phyloP scores from a whole-genome alignment of 768 basidiomycete species.

The Terana coerulea region DNA sequence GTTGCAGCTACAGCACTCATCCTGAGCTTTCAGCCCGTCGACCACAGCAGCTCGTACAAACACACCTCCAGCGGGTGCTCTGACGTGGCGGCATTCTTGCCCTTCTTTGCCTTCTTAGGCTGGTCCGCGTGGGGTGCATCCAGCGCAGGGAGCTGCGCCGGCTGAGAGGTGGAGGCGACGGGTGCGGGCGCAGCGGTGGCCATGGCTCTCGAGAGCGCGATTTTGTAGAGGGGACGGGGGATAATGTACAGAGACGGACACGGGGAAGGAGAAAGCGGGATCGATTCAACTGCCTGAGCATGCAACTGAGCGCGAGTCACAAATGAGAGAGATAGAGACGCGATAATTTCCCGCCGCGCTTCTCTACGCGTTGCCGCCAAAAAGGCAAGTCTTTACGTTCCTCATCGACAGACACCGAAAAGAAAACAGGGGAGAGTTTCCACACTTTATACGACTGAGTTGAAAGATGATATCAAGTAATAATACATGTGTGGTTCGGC shows the following conservation, averaged over 20 bases:
- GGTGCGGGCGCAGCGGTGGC: conserved; percentile 33
- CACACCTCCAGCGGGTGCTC: conserved; percentile 65
- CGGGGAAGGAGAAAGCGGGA: conserved; percentile 18
- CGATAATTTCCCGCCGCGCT: conserved; percentile 6
- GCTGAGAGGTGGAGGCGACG: conserved; percentile 52
- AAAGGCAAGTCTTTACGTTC: conserved; percentile 3
- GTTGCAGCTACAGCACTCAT: conserved; percentile 65
- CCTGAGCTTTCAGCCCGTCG: conserved; percentile 8
- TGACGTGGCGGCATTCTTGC: conserved; percentile 31
- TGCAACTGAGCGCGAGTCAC: conserved; percentile 19
- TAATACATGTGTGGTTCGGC: not conserved
- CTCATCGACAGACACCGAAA: not conserved
- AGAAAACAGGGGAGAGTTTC: too few relatives aligned
- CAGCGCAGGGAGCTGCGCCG: conserved; percentile 43
- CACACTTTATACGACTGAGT: too few relatives aligned
- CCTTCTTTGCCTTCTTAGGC: conserved; percentile 40
- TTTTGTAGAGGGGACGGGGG: conserved; percentile 15
- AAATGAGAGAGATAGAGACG: conserved; percentile 1
- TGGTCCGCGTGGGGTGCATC: conserved; percentile 36
- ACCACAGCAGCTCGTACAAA: not conserved
- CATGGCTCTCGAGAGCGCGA: conserved; percentile 37
- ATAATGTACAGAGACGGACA: conserved; percentile 18
- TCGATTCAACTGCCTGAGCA: conserved; percentile 34
- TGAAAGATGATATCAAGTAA: too few relatives aligned
- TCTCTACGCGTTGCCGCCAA: not conserved